Base-by-base conservation (phyloP, 306 rosid genomes). In the Lablab purpureus region DNA sequence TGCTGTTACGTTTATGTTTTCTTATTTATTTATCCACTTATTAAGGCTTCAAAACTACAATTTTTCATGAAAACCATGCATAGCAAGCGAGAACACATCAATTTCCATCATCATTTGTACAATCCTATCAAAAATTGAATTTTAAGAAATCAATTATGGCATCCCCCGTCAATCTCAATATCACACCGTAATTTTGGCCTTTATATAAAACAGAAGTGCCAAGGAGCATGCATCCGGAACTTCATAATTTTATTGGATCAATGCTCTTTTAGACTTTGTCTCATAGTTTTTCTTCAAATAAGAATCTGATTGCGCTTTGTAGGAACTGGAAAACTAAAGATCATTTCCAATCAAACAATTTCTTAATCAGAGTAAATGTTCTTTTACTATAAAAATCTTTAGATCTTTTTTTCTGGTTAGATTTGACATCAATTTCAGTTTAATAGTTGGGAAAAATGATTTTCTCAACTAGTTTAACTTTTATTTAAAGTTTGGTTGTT, bases 261-360 rank as follows among this genome's bases (percentile, higher is more conserved):
- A 49, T 18, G 15, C 49, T 10, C 2, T 17, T 4, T 12, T 45
- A 3, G 50, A n/a, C 50, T 14, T 45, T 45, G 51, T 17, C 51
- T 46, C 7, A 14, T 76, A 58, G 64, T 22, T 65, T 51, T 49
- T 74, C 34, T 58, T 50, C 11, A 56, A 23, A 40, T 23, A 34
- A 6, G 40, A 34, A 34, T n/a, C n/a, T n/a, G n/a, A n/a, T n/a
- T n/a, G n/a, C n/a, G n/a, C n/a, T n/a, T n/a, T n/a, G n/a, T n/a
- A n/a, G n/a, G n/a, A n/a, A n/a, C n/a, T n/a, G n/a, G n/a, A n/a
- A n/a, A n/a, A n/a, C n/a, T n/a, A n/a, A n/a, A n/a, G n/a, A n/a
- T n/a, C n/a, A n/a, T n/a, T n/a, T n/a, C n/a, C n/a, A n/a, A n/a
- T n/a, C n/a, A n/a, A n/a, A n/a, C n/a, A n/a, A n/a, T n/a, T n/a